Base-by-base conservation (phyloP, 2,329 filamentous ascomycete genomes). In the Aspergillus alliaceus region DNA sequence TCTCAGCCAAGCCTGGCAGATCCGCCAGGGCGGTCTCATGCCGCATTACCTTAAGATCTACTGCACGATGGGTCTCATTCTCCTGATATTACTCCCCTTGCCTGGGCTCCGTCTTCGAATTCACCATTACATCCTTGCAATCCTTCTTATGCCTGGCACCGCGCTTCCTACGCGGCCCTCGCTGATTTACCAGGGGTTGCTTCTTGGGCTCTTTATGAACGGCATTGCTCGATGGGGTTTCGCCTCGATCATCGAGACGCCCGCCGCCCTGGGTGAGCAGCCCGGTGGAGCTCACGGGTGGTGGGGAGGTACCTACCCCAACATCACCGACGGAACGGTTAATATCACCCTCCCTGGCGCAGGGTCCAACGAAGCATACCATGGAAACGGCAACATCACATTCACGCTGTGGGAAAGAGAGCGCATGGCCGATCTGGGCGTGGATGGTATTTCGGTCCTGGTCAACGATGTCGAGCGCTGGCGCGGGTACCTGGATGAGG, bases 191-290 rank as follows among this genome's bases (percentile, higher is more conserved):
- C 93, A 98, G 73, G 95, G 95, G 11, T 79, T 99, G 1, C 80
- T 99, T 0, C 79, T 98, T 7, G 95, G 95, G 0, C 82, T 98
- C 0, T 98, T 97, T 73, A 88, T 97, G 76, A 97, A 97, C 71
- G 93, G 95, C 52, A 86, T 96, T 58, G 93, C 93, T 4, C 84
- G 93, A 42, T 98, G 95, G 95, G 93, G 93, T 0, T 99, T 96
- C 72, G 93, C 91, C 60, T 84, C 89, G 1, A 86, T 99, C 47
- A 83, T 99, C 15, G 88, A 99, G 75, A 98, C 95, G 0, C 85
- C 90, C 0, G 82, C 75, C 0, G 86, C 87, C 1, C 77, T 99
- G 24, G 80, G 84, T 9, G 80, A 82, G 75, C 47, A 82, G 7
- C 74, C 79, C 14, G 69, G 72, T 39, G 76, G 76, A 20, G 64